Evolutionary conservation across 2,329 filamentous ascomycete genomes (phyloP).

Genomic region (Talaromyces sp.): DNA sequence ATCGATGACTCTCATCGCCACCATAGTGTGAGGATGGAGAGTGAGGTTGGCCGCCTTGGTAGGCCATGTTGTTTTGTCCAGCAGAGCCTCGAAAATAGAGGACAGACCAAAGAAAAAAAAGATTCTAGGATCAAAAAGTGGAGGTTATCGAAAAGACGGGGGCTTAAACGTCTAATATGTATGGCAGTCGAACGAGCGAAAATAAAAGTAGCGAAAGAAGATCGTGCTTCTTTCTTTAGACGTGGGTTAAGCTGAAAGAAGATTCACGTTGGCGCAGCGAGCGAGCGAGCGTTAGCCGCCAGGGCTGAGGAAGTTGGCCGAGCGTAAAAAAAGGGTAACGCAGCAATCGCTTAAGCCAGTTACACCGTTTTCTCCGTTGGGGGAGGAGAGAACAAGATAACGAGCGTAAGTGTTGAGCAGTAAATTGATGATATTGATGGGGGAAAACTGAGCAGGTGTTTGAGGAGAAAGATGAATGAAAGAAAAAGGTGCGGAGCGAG

Average conservation of each 20-base stretch:
- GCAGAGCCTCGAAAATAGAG: neutral
- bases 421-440: neutral
- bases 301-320: slow-evolving; percentile 8
- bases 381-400: slow-evolving; percentile 5
- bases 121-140: neutral
- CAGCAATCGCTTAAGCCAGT: slow-evolving; percentile 4
- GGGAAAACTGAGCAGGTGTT: neutral
- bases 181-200: neutral
- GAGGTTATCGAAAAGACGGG: neutral
- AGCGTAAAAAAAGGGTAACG: neutral
- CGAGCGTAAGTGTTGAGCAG: neutral
- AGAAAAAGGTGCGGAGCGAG: slow-evolving; percentile 2
- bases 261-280: slow-evolving; percentile 7
- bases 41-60: slow-evolving; percentile 14
- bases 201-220: neutral
- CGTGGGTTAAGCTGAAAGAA: slow-evolving; percentile 6
- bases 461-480: neutral
- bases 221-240: slow-evolving; percentile 13
- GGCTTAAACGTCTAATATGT: neutral
- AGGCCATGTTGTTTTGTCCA: slow-evolving; percentile 13
- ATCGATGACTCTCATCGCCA: slow-evolving; percentile 10
- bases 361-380: neutral
- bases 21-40: slow-evolving; percentile 9
- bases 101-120: neutral
- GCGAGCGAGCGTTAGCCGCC: slow-evolving; percentile 12